Percentiles rank a stretch among this genome's conserved stretches.
Evolutionary conservation across 2,329 filamentous ascomycete genomes (phyloP).

Genomic region (Neonectria ditissima): DNA sequence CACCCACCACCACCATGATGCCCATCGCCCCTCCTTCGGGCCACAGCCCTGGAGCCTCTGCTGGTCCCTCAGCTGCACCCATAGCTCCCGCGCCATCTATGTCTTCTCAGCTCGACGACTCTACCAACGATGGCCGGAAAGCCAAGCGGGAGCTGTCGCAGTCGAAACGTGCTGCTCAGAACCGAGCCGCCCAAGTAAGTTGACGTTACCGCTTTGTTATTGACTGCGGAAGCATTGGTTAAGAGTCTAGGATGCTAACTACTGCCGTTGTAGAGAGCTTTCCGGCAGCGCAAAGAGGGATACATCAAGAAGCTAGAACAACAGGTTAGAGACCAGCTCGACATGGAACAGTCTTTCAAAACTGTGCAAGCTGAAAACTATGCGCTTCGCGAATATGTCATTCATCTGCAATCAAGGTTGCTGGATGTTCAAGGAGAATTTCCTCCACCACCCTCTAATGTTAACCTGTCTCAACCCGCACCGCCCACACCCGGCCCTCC

Average conservation of each 20-base stretch:
- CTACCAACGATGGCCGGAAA: slow-evolving; percentile 71
- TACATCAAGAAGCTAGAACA: slow-evolving; percentile 98
- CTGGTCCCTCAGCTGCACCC: slow-evolving; percentile 42
- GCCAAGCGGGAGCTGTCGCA: slow-evolving; percentile 92
- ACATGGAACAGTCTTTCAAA: slow-evolving; percentile 83
- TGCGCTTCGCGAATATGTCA: slow-evolving; percentile 89
- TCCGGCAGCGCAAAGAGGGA: slow-evolving; percentile 96
- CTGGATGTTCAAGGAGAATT: slow-evolving; percentile 86
- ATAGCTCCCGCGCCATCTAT: slow-evolving; percentile 50
- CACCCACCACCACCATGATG: slow-evolving; percentile 53
- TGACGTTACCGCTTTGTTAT: neutral
- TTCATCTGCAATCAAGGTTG: slow-evolving; percentile 87
- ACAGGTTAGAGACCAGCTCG: slow-evolving; percentile 84
- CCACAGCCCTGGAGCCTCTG: slow-evolving; percentile 47
- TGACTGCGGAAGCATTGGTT: neutral
- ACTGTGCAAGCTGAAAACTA: slow-evolving; percentile 90
- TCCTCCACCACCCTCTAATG: slow-evolving; percentile 83
- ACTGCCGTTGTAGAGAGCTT: slow-evolving; percentile 76
- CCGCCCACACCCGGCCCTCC: slow-evolving; percentile 41
- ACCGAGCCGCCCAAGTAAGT: slow-evolving; percentile 93
- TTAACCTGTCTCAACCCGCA: slow-evolving; percentile 68
- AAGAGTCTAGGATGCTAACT: slow-evolving; percentile 38
- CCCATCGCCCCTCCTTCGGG: slow-evolving; percentile 50
- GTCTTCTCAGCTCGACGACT: slow-evolving; percentile 43
- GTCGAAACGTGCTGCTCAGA: slow-evolving; percentile 96